Base-by-base conservation (phyloP, 2,329 filamentous ascomycete genomes). In the Microascus cirrosus region DNA sequence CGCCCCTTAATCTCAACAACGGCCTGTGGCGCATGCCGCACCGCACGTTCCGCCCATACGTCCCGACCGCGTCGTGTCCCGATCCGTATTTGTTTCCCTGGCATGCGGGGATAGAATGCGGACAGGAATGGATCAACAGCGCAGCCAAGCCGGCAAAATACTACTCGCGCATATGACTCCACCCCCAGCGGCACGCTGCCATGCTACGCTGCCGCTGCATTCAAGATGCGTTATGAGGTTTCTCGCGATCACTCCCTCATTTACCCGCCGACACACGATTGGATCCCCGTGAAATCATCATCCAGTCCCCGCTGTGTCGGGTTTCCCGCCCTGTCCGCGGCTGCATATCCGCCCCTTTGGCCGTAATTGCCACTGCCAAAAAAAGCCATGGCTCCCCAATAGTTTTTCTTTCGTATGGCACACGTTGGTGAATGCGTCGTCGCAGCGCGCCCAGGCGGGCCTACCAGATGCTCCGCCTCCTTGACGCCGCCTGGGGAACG, bases 91-190 rank as follows among this genome's bases (percentile, higher is more conserved):
- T 20, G 7, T 13, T 34, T 54, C 10, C 10, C 25, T 12, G n/a
- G 45, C 7, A 32, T 10, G 34, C 48, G 32, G 32, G 39, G 55
- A 32, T 25, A 45, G 55, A 39, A 22, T 10, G 5, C 48, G 20
- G 28, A 24, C 8, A 39, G 20, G 50, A 36, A 15, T 25, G 53
- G 50, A 52, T 20, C 45, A 18, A 25, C 18, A 52, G 34, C 42
- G 20, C 35, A 32, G 55, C 55, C 48, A 57, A 57, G 55, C 55
- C 55, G 55, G 55, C 55, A 57, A 57, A 57, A 57, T 57, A 28
- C 20, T 8, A 15, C 32, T 25, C 24, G 12, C 12, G 35, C n/a
- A 56, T 35, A n/a, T 8, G 20, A n/a, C 25, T 36, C 55, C 22
- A 48, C 36, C 39, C 32, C 13, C 48, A 18, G 34, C 28, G 55